These are phyloP conservation scores for Mastigamoeba balamuthi DNA, from an alignment of 78 protist species.

Conservation along the genomic window DNA sequence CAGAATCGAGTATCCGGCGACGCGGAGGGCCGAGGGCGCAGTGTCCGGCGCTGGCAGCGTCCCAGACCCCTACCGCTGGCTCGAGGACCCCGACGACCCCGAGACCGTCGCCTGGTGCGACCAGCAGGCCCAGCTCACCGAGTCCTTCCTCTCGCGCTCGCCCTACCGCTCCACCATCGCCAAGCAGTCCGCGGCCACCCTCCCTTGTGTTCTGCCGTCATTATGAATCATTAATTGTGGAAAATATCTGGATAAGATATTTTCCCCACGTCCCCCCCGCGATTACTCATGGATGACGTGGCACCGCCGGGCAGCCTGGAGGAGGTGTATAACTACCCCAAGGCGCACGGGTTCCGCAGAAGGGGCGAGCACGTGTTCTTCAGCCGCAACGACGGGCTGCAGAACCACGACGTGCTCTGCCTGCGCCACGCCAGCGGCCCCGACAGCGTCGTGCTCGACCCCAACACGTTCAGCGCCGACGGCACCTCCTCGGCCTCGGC, in stretches of 20 bases:
- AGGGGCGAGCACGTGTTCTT: not conserved
- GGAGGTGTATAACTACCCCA: not conserved
- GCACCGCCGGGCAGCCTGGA: not conserved
- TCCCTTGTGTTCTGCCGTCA: too few species aligned
- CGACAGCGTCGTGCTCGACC: slow-evolving; percentile 18
- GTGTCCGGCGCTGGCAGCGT: too few species aligned
- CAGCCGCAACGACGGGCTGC: slow-evolving; percentile 25
- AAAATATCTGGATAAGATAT: too few species aligned
- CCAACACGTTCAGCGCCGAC: slow-evolving; percentile 19
- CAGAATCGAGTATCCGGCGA: too few species aligned
- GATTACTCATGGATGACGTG: too few species aligned
- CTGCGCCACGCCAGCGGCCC: not conserved
- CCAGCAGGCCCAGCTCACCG: not conserved
- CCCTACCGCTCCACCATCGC: too few species aligned
- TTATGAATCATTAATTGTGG: too few species aligned
- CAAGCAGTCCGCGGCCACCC: too few species aligned
- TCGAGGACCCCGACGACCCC: slow-evolving; percentile 7
- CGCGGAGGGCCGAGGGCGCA: too few species aligned
- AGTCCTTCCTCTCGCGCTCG: too few species aligned
- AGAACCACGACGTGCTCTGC: slow-evolving; percentile 20
- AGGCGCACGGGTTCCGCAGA: not conserved
- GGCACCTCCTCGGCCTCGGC: slow-evolving; percentile 7
- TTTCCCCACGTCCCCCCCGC: too few species aligned
- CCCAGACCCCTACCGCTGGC: too few species aligned
- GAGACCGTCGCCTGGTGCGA: not conserved